phyloP scores from a whole-genome alignment of 257 asterid species.

The Eustoma russellianum region DNA sequence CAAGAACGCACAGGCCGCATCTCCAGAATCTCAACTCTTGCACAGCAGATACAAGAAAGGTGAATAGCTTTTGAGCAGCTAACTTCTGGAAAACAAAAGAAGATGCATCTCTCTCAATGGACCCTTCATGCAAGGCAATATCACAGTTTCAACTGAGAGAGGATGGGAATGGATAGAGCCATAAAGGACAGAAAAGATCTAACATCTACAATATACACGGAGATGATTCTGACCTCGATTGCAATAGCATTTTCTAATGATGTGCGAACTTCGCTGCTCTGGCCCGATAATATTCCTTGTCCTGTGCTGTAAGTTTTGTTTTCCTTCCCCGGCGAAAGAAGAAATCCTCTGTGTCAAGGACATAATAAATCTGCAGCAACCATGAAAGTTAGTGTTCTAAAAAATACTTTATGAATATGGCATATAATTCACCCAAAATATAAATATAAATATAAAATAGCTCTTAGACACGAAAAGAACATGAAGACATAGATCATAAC shows the following conservation, averaged over 20 bases:
- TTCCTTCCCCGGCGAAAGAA: slow-evolving; percentile 61
- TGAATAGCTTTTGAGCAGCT: too few relatives aligned
- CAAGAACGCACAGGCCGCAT: neutral
- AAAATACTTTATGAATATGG: neutral
- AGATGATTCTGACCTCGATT: too few relatives aligned
- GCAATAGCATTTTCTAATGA: slow-evolving; percentile 22
- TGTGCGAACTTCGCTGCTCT: slow-evolving; percentile 49
- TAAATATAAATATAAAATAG: too few relatives aligned
- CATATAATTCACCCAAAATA: neutral
- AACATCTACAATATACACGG: too few relatives aligned
- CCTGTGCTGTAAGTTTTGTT: slow-evolving; percentile 19
- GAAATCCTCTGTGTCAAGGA: slow-evolving; percentile 88
- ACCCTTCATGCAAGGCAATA: too few relatives aligned
- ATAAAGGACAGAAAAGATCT: too few relatives aligned
- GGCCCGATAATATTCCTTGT: slow-evolving; percentile 16
- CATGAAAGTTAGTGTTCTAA: slow-evolving; percentile 2
- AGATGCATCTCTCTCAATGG: too few relatives aligned
- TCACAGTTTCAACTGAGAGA: too few relatives aligned
- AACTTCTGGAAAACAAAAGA: too few relatives aligned
- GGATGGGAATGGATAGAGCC: too few relatives aligned
- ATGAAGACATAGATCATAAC: neutral
- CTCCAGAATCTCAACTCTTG: too few relatives aligned
- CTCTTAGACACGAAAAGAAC: neutral
- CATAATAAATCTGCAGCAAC: slow-evolving; percentile 69
- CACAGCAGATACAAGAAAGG: too few relatives aligned